phyloP scores from a whole-genome alignment of 768 basidiomycete species.

The Pleurotus djamor region DNA sequence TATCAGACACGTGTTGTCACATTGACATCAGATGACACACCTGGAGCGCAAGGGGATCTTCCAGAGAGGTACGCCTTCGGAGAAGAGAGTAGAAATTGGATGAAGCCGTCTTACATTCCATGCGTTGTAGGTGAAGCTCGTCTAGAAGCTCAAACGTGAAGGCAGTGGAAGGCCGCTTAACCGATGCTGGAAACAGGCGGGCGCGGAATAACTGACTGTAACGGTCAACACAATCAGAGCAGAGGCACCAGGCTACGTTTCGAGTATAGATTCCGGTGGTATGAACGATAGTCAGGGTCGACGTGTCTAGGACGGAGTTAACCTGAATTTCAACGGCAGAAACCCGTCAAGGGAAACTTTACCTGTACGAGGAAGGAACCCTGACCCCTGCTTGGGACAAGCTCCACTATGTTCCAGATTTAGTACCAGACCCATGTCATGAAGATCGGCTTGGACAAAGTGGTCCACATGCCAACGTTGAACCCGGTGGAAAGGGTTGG shows the following conservation, averaged over 20 bases:
- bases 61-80: background rate
- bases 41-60: background rate
- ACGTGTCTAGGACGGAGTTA: too few species aligned
- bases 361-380: too few species aligned
- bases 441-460: constrained; percentile 4
- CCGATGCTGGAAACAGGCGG: constrained; percentile 11
- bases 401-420: constrained; percentile 10
- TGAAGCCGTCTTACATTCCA: constrained; percentile 12
- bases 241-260: constrained; percentile 15
- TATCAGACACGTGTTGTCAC: too few species aligned
- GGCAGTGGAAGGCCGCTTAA: constrained; percentile 6
- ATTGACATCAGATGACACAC: too few species aligned
- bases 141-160: constrained; percentile 11
- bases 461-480: background rate
- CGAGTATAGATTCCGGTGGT: constrained; percentile 13
- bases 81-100: constrained; percentile 12
- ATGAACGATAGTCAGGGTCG: constrained; percentile 8
- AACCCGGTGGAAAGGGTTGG: constrained; percentile 2
- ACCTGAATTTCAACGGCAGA: too few species aligned
- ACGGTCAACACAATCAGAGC: constrained; percentile 1
- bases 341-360: too few species aligned
- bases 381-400: background rate
- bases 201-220: constrained; percentile 16
- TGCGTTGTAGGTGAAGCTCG: constrained; percentile 10
- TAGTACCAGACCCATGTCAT: constrained; percentile 14